phyloP scores from a whole-genome alignment of 2,329 filamentous ascomycete species.

The Amauroascus niger region DNA sequence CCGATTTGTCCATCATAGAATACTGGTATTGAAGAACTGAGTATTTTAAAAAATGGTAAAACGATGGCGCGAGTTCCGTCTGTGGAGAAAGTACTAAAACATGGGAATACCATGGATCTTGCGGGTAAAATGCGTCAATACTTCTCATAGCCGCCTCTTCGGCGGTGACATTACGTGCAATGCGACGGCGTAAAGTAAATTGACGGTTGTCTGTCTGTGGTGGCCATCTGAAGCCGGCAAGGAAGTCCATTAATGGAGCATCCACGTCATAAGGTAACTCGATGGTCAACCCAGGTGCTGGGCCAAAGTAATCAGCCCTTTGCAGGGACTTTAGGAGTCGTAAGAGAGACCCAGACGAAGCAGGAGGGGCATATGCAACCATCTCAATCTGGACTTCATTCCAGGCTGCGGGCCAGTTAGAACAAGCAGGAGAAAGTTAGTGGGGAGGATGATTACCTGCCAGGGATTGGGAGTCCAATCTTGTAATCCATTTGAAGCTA shows the following conservation, averaged over 20 bases:
- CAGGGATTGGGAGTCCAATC: conserved; percentile 63
- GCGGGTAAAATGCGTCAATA: conserved; percentile 80
- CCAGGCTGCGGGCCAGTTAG: conserved; percentile 50
- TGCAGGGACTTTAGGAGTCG: conserved; percentile 67
- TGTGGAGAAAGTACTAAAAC: conserved; percentile 78
- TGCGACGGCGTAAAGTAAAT: conserved; percentile 64
- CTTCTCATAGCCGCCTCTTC: conserved; percentile 66
- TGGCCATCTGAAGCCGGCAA: conserved; percentile 61
- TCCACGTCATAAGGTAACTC: conserved; percentile 70
- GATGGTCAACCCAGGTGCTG: conserved; percentile 66
- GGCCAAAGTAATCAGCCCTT: conserved; percentile 63
- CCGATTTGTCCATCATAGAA: conserved; percentile 43
- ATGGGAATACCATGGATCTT: conserved; percentile 54
- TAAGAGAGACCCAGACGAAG: conserved; percentile 63
- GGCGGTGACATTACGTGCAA: conserved; percentile 52
- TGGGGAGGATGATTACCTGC: conserved; percentile 40
- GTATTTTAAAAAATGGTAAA: conserved; percentile 80
- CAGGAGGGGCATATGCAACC: conserved; percentile 63
- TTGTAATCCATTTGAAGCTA: conserved; percentile 64
- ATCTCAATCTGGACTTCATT: conserved; percentile 71
- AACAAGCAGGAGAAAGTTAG: conserved; percentile 7
- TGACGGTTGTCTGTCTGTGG: conserved; percentile 39
- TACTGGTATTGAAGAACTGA: conserved; percentile 66
- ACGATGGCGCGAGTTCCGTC: conserved; percentile 66
- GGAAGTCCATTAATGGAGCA: conserved; percentile 50